Evolutionary conservation across 768 basidiomycete genomes (phyloP), one percentile per base, ranked within the genome.

Genomic region (Hemileccinum impolitum): DNA sequence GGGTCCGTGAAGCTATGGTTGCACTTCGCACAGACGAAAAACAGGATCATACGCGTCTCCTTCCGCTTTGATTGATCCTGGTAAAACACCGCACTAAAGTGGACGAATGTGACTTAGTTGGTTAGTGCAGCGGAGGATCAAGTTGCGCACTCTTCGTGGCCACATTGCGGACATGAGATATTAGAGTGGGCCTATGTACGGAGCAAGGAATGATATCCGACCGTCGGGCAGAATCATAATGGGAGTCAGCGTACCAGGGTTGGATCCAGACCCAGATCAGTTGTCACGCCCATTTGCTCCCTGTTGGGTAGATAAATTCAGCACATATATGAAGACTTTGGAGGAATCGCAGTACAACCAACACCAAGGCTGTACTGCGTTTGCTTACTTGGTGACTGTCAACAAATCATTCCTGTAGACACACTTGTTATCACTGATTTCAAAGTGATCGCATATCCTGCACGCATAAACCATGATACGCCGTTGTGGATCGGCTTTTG

Each of bases 41-140:
- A 94, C 2, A 93, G 76, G 43, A 90, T 90, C 93, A 95, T 95
- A 2, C 89, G 80, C 1, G 95, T 97, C 64, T 95, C 92, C 60
- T 91, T 92, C 47, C 95, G 85, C 65, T 95, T 94, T 15, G 93
- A 96, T 66, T 98, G 95, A 69, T 97, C 95, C 68, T 97, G 95
- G 68, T 88, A 98, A 64, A 90, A 82, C 5, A 98, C 94, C 43
- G 91, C 82, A 62, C 94, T 98, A 61, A n/a, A 53, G 43, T 39
- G 17, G 48, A 48, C 45, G 23, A 44, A 28, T 48, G n/a, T n/a
- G 40, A 55, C 39, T 31, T 30, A 45, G 35, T 15, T 25, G 44
- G 45, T 9, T n/a, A 39, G 8, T 12, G 14, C 50, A 34, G 45
- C 36, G 19, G 14, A 34, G 3, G 13, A 43, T 42, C 39, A 39